A percentile compares a stretch with the other conserved stretches of the same genome.
These are phyloP conservation scores for Xylariomycetidae sp. DNA, from an alignment of 2,329 filamentous ascomycete genomes.

Conservation along the genomic window DNA sequence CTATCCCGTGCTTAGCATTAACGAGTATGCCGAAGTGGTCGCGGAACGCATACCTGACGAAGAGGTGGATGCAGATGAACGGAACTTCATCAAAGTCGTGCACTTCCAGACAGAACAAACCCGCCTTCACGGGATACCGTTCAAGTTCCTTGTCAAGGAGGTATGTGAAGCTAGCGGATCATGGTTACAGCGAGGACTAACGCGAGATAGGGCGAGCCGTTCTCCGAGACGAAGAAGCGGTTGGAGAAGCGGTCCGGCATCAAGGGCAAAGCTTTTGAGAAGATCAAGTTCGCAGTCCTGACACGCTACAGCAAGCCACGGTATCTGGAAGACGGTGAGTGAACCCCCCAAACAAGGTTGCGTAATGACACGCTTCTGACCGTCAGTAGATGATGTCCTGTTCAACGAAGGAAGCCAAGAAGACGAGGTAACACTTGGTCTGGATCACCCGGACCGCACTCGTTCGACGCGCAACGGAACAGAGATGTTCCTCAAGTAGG, in stretches of 20 bases:
- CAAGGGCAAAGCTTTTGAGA: conserved; percentile 97
- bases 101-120: conserved; percentile 89
- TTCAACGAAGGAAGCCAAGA: conserved; percentile 40
- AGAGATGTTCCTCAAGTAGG: conserved; percentile 52
- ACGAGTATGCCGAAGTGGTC: conserved; percentile 77
- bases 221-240: conserved; percentile 90
- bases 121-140: conserved; percentile 82
- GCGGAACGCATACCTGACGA: conserved; percentile 77
- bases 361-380: conserved; percentile 22
- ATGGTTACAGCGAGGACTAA: conserved; percentile 16
- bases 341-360: not conserved
- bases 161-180: no score
- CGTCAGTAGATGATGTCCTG: conserved; percentile 48
- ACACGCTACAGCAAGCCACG: conserved; percentile 64
- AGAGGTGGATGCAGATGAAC: conserved; percentile 51
- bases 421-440: conserved; percentile 57
- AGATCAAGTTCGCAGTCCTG: conserved; percentile 91
- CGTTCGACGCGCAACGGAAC: conserved; percentile 53
- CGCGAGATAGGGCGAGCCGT: conserved; percentile 62
- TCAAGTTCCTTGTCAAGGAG: conserved; percentile 80
- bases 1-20: conserved; percentile 71
- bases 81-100: conserved; percentile 68
- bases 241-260: conserved; percentile 87
- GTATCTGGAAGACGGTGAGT: conserved; percentile 82
- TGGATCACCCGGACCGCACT: conserved; percentile 61